Conservation (phyloP, 768 basidiomycete species). For the Russula ochroleuca region DNA sequence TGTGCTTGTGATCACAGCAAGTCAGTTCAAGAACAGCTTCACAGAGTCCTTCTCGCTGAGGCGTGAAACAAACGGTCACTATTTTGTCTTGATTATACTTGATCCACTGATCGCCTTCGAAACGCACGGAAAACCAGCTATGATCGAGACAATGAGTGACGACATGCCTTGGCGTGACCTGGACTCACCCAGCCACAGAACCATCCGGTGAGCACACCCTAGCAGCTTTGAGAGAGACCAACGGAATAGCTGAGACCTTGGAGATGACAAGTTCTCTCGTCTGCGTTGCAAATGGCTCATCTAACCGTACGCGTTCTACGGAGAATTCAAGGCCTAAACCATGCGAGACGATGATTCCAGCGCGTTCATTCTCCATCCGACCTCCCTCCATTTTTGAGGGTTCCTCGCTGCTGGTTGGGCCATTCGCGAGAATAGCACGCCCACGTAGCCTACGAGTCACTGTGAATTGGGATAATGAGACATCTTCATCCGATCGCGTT, state of each 20-base stretch:
- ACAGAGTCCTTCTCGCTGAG: slow-evolving; percentile 7
- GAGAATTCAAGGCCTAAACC: slow-evolving; percentile 18
- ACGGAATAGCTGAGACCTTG: not conserved
- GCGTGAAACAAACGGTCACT: slow-evolving; percentile 6
- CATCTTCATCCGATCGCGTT: not conserved
- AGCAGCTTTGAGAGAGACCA: slow-evolving; percentile 5
- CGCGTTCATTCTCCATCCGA: not conserved
- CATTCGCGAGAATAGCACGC: not conserved
- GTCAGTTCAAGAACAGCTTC: slow-evolving; percentile 16
- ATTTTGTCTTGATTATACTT: not conserved
- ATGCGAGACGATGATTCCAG: slow-evolving; percentile 15
- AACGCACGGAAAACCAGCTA: slow-evolving; percentile 12
- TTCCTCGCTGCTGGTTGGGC: not conserved
- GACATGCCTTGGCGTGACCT: not conserved
- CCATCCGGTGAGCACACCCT: not conserved
- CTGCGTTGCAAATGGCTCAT: not conserved
- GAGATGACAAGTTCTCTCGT: slow-evolving; percentile 8
- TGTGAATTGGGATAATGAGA: no score
- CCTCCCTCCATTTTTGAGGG: not conserved
- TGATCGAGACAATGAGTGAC: not conserved
- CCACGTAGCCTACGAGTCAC: slow-evolving; percentile 15
- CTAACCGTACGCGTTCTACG: not conserved
- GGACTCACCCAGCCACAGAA: not conserved
- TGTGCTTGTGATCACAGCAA: not conserved
- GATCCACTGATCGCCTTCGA: slow-evolving; percentile 7